Evolutionary conservation across 441 rosid species (phyloP), one percentile per base, ranked within the genome.

Genomic region (Mallotus repandus): DNA sequence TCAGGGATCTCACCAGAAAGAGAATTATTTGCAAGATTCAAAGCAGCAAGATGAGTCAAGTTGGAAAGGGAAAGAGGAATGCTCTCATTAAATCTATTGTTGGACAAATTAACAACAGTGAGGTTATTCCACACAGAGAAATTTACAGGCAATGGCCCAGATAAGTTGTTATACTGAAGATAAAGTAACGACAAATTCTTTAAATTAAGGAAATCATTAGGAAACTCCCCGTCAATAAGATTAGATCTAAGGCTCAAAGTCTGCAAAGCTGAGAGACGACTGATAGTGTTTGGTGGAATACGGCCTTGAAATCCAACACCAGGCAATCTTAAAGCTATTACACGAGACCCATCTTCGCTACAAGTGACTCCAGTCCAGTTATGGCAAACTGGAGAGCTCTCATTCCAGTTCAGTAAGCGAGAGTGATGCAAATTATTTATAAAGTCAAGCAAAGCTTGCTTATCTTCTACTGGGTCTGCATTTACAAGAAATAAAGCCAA

Each of bases 221-320:
- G 99, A 69, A 94, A 89, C 4, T 58, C 45, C 62, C 98, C 98
- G 63, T 78, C 80, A 70, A 94, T 86, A 46, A 81, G 79, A 80
- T 94, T 94, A 58, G 98, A 92, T 84, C 99, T 86, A 79, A 94
- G 98, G 74, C 97, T 91, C 75, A 92, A 84, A 74, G 87, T 78
- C 79, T 85, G 85, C 82, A 94, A 84, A 46, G 76, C 83, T 4
- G 97, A 84, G 68, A 94, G 87, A 21, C 96, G 87, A 78, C 99
- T 78, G 7, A 94, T 77, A n/a, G 99, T 92, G 72, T 91, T 88
- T 61, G 91, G 84, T 4, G 98, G 94, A 78, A 94, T 82, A 32
- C 87, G 90, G 25, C 98, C 98, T 21, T 80, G 74, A 76, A 94
- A 89, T 13, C 98, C 99, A 69, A 91, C 86, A 1, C 92, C 99